Percentiles rank a stretch among this genome's conserved stretches.
Conservation (phyloP, 139 green algal species). For the Closterium sp. region DNA sequence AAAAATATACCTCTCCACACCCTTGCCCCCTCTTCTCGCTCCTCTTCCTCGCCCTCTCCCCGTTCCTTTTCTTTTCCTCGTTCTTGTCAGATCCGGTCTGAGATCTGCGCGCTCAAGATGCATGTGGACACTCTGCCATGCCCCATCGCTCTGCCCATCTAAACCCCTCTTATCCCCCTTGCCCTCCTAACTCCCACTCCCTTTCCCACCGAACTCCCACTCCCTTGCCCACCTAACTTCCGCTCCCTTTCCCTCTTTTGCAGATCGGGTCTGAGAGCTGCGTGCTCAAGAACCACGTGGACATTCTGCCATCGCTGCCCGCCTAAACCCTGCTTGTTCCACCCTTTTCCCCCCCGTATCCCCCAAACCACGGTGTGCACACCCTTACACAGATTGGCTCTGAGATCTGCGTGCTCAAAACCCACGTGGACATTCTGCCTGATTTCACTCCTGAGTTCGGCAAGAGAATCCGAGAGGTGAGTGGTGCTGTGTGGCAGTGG, state of each 20-base stretch:
- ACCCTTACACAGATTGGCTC: slow-evolving; percentile 67
- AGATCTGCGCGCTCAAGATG: neutral
- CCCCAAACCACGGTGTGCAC: neutral
- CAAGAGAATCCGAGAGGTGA: slow-evolving; percentile 42
- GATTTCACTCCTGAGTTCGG: slow-evolving; percentile 56
- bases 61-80: no score
- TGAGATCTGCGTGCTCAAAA: slow-evolving; percentile 97
- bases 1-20: no score
- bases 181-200: no score
- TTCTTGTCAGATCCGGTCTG: neutral
- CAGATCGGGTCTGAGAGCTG: slow-evolving; percentile 88
- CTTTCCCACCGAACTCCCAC: no score
- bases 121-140: neutral
- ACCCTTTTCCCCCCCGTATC: neutral
- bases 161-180: no score
- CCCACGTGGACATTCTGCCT: slow-evolving; percentile 94
- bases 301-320: slow-evolving; percentile 72
- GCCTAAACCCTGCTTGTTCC: neutral
- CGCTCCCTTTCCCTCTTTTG: neutral
- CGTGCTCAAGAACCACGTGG: slow-evolving; percentile 98
- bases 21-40: no score
- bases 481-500: neutral
- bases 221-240: neutral
- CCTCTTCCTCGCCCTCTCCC: no score
- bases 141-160: no score